Percentiles rank a stretch among this genome's conserved stretches.
Evolutionary conservation across 73 alveolate species (phyloP).

Genomic region (Loxodes magnus): DNA sequence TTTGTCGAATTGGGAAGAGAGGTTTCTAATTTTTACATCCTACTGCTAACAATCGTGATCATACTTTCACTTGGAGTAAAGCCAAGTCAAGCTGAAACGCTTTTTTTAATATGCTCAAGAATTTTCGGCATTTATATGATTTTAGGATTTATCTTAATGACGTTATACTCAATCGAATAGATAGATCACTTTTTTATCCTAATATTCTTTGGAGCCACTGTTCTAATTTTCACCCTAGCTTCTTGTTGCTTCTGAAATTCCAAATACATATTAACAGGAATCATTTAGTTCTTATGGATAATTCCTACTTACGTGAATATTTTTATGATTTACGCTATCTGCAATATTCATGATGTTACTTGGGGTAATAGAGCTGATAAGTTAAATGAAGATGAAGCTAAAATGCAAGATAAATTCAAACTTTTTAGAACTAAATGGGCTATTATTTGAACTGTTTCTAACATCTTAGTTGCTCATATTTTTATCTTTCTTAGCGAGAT

Average conservation of each 20-base stretch:
- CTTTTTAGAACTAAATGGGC: slow-evolving; percentile 4
- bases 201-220: not conserved
- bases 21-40: not conserved
- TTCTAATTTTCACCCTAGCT: not conserved
- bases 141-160: not conserved
- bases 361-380: slow-evolving; percentile 63
- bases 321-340: slow-evolving; percentile 40
- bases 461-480: not conserved
- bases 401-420: not conserved
- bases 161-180: too few species aligned
- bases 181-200: not conserved
- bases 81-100: slow-evolving; percentile 8
- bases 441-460: not conserved
- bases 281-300: slow-evolving; percentile 14
- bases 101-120: not conserved
- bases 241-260: not conserved
- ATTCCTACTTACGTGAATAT: slow-evolving; percentile 43
- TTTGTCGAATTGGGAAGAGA: not conserved
- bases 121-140: slow-evolving; percentile 6
- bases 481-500: not conserved
- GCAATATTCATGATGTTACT: slow-evolving; percentile 46
- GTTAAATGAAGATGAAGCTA: not conserved
- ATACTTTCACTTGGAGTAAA: slow-evolving; percentile 5
- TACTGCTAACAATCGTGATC: not conserved
- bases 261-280: slow-evolving; percentile 10